These are phyloP conservation scores for Aspergillus bridgeri DNA, from an alignment of 495 filamentous ascomycete species.

Conservation along the genomic window DNA sequence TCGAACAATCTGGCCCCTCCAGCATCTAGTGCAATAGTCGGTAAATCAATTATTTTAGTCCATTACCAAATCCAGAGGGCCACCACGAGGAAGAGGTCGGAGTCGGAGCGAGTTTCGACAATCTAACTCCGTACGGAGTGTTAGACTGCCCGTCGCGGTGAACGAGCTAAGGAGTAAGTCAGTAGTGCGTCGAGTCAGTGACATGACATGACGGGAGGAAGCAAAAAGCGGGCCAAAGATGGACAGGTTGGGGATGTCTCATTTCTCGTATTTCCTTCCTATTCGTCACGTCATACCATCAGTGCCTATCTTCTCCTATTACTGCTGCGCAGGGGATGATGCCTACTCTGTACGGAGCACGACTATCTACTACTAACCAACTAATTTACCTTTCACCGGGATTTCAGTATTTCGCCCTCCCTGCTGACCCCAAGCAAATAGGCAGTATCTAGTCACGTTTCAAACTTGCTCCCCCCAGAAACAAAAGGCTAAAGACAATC, in stretches of 20 bases:
- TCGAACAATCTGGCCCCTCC: background rate
- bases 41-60: background rate
- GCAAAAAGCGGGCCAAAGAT: background rate
- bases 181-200: background rate
- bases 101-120: background rate
- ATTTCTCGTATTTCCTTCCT: background rate
- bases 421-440: too few relatives aligned
- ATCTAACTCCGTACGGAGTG: background rate
- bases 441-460: too few relatives aligned
- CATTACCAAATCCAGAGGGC: background rate
- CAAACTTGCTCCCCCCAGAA: background rate
- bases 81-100: background rate
- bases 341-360: too few relatives aligned
- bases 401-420: background rate
- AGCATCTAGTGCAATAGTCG: background rate
- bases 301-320: background rate
- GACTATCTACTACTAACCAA: background rate
- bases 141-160: background rate
- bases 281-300: background rate
- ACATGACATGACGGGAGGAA: background rate
- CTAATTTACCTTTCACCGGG: background rate
- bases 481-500: background rate
- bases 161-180: background rate
- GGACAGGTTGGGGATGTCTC: background rate
- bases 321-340: too few relatives aligned